Percentiles rank a stretch among this genome's conserved stretches.
These are phyloP conservation scores for Casuarina glauca DNA, from an alignment of 306 rosid species.

Conservation along the genomic window DNA sequence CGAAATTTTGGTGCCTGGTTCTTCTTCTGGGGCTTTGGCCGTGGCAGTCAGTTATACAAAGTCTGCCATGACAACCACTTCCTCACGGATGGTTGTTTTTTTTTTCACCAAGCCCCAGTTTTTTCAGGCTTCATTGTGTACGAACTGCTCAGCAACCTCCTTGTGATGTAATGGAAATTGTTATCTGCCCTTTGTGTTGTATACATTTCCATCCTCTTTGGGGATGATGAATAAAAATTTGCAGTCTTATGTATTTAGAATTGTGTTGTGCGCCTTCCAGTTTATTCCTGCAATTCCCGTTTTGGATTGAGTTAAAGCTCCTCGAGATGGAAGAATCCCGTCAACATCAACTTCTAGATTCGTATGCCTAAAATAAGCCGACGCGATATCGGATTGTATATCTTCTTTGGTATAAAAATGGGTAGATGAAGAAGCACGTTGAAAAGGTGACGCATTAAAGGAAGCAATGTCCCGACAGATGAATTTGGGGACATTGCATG, in stretches of 20 bases:
- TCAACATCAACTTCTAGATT: too few relatives aligned
- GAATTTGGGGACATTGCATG: too few relatives aligned
- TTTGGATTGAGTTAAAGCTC: background rate
- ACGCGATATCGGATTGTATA: too few relatives aligned
- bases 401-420: too few relatives aligned
- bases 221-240: conserved; percentile 43
- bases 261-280: background rate
- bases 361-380: too few relatives aligned
- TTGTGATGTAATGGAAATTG: conserved; percentile 29
- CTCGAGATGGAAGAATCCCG: too few relatives aligned
- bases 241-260: conserved; percentile 11
- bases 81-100: conserved; percentile 52
- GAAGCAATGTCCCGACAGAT: too few relatives aligned
- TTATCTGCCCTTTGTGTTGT: conserved; percentile 53
- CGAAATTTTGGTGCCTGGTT: conserved; percentile 52
- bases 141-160: conserved; percentile 46
- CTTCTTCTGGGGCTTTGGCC: conserved; percentile 63
- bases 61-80: conserved; percentile 65
- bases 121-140: conserved; percentile 58
- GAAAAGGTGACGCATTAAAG: too few relatives aligned
- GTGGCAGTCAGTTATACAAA: conserved; percentile 58
- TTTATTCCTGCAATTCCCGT: background rate
- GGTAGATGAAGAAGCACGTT: too few relatives aligned
- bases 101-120: conserved; percentile 51
- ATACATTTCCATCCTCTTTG: conserved; percentile 25